phyloP scores from a whole-genome alignment of 495 filamentous ascomycete species.

The Apodospora peruviana region DNA sequence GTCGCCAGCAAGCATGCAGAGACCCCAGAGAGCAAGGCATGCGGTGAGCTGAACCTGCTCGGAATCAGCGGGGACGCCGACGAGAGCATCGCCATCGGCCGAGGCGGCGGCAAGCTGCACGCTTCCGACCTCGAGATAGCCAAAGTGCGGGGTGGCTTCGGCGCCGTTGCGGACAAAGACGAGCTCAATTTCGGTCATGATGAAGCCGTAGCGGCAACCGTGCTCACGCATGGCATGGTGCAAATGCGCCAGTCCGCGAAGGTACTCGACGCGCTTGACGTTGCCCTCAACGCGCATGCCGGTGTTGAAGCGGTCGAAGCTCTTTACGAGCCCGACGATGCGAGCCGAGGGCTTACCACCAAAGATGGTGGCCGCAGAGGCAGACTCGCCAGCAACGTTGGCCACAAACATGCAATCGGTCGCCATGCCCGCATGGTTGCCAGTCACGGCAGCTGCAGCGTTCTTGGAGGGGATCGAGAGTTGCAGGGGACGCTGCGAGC shows the following conservation, averaged over 20 bases:
- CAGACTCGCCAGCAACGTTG: slow-evolving; percentile 47
- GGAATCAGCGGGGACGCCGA: slow-evolving; percentile 9
- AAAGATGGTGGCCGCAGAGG: slow-evolving; percentile 51
- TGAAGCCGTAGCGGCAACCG: slow-evolving; percentile 87
- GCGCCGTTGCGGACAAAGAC: slow-evolving; percentile 78
- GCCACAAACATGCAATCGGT: slow-evolving; percentile 68
- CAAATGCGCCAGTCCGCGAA: slow-evolving; percentile 74
- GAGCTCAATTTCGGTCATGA: slow-evolving; percentile 91
- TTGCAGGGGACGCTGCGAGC: slow-evolving; percentile 54
- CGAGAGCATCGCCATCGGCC: slow-evolving; percentile 18
- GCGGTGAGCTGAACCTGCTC: slow-evolving; percentile 50
- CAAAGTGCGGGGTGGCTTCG: slow-evolving; percentile 73
- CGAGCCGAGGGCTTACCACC: slow-evolving; percentile 68
- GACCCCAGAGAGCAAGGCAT: slow-evolving; percentile 46
- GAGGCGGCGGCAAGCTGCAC: slow-evolving; percentile 43
- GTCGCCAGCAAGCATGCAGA: slow-evolving; percentile 77
- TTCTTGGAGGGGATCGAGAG: slow-evolving; percentile 52
- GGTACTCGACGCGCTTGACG: slow-evolving; percentile 75
- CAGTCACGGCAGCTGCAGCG: slow-evolving; percentile 43
- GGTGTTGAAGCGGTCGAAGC: slow-evolving; percentile 88
- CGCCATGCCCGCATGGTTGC: slow-evolving; percentile 55
- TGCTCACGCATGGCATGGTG: slow-evolving; percentile 90
- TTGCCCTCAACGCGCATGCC: slow-evolving; percentile 82
- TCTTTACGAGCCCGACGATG: slow-evolving; percentile 81
- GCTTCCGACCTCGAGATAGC: slow-evolving; percentile 70